Evolutionary conservation across 2,329 filamentous ascomycete species (phyloP), one percentile per base, ranked within the genome.

Genomic region (Calonectria montana): DNA sequence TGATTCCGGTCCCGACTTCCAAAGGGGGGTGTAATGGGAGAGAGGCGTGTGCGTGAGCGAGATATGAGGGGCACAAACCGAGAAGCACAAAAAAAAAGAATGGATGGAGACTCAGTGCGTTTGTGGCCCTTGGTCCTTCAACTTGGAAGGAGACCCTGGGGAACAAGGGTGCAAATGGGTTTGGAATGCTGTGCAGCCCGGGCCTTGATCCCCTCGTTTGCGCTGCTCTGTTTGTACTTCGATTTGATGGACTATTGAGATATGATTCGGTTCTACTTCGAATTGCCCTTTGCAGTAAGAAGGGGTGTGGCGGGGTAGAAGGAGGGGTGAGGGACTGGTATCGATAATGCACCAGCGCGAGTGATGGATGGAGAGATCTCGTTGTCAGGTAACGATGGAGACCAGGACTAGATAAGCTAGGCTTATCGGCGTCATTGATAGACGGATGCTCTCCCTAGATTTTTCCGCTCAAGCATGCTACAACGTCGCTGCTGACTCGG

Each of bases 381-480:
- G 59, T 68, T 72, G 73, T 88, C 78, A 88, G 81, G 87, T 88
- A 82, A 88, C 83, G 81, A 89, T 85, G 74, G 87, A 86, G 81
- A 83, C 84, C 77, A 88, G 84, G 81, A 88, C 84, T 79, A 90
- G 87, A 89, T 89, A 89, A 88, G 88, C 85, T 82, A 85, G 67
- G 83, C 85, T 88, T 88, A 88, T 89, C 85, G 84, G 85, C 84
- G 87, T 89, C 88, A 90, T 90, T 87, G 84, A 74, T 70, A 68
- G 74, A 74, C 47, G 55, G 70, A 37, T 67, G 59, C 57, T 69
- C 29, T 66, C 67, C 69, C 59, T 72, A 71, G 63, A 50, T 72
- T 72, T 73, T 67, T 62, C 67, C 48, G 61, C 69, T 47, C 63
- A 50, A 69, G 69, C 55, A 71, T 77, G 72, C 65, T 75, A 75